These are phyloP conservation scores for Trichoderma arundinaceum DNA, from an alignment of 2,329 filamentous ascomycete species.

Conservation along the genomic window DNA sequence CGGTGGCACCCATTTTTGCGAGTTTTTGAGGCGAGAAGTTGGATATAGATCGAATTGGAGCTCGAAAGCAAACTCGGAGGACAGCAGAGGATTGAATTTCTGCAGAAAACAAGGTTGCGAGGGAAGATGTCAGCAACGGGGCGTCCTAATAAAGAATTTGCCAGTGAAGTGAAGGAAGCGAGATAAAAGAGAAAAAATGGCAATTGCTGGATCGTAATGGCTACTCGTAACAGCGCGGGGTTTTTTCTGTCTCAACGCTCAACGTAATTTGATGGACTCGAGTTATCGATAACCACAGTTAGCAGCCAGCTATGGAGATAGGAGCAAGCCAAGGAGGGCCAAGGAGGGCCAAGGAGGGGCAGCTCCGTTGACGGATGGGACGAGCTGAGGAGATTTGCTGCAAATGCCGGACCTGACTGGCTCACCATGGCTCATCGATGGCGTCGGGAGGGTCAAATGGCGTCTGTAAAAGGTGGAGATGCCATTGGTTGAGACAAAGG, in stretches of 20 bases:
- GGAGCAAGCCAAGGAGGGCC: conserved; percentile 10
- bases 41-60: background rate
- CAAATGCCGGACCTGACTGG: conserved; percentile 14
- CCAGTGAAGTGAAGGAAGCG: conserved; percentile 4
- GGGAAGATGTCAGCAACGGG: conserved; percentile 13
- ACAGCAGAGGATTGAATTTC: background rate
- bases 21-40: conserved; percentile 30
- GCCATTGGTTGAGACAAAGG: background rate
- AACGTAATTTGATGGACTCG: conserved; percentile 1
- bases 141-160: conserved; percentile 5
- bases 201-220: conserved; percentile 27
- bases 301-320: background rate
- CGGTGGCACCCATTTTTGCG: conserved; percentile 47
- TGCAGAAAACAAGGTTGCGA: background rate
- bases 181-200: conserved; percentile 18
- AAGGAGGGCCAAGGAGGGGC: conserved; percentile 22
- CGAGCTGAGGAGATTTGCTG: conserved; percentile 26
- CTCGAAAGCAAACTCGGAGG: conserved; percentile 9
- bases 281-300: conserved; percentile 28
- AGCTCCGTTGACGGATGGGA: conserved; percentile 31
- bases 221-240: conserved; percentile 31
- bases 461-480: conserved; percentile 19
- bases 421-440: conserved; percentile 11
- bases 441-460: background rate
- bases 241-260: conserved; percentile 25